A percentile compares a stretch with the other conserved stretches of the same genome.
Evolutionary conservation across 2,329 filamentous ascomycete genomes (phyloP).

Genomic region (Byssothecium circinans): DNA sequence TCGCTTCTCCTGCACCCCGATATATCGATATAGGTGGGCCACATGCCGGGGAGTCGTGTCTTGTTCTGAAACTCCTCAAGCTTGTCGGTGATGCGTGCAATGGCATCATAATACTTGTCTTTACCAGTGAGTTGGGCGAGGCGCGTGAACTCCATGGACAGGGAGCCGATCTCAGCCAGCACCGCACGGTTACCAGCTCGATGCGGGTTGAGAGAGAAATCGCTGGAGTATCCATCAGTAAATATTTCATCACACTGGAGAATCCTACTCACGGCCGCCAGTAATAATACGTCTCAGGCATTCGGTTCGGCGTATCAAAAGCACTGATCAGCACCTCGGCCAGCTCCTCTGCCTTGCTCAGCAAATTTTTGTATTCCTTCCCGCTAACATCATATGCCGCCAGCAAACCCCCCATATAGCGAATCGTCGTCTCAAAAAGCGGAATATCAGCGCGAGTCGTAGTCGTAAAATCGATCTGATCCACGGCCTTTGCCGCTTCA

Average conservation of each 20-base stretch:
- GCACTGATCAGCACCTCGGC: constrained; percentile 66
- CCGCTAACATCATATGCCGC: constrained; percentile 70
- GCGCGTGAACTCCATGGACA: constrained; percentile 53
- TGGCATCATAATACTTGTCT: constrained; percentile 52
- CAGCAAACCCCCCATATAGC: constrained; percentile 69
- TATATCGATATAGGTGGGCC: constrained; percentile 50
- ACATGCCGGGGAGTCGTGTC: constrained; percentile 52
- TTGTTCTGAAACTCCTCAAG: constrained; percentile 50
- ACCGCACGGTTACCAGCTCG: constrained; percentile 46
- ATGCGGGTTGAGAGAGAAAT: constrained; percentile 42
- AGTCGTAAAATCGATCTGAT: constrained; percentile 63
- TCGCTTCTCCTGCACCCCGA: constrained; percentile 39
- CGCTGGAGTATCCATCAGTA: constrained; percentile 13
- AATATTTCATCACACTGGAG: not conserved
- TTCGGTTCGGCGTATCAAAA: constrained; percentile 69
- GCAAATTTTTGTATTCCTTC: constrained; percentile 53
- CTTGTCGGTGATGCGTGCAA: constrained; percentile 49
- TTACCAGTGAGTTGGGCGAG: constrained; percentile 52
- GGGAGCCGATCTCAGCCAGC: constrained; percentile 52
- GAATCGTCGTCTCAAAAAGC: constrained; percentile 71
- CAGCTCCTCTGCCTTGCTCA: constrained; percentile 65
- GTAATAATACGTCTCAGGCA: constrained; percentile 63
- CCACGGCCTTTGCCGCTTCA: constrained; percentile 61
- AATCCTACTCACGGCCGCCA: constrained; percentile 51
- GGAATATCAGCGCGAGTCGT: constrained; percentile 58